Base-by-base conservation (phyloP, 2,329 filamentous ascomycete species). In the Plectosphaerella plurivora region DNA sequence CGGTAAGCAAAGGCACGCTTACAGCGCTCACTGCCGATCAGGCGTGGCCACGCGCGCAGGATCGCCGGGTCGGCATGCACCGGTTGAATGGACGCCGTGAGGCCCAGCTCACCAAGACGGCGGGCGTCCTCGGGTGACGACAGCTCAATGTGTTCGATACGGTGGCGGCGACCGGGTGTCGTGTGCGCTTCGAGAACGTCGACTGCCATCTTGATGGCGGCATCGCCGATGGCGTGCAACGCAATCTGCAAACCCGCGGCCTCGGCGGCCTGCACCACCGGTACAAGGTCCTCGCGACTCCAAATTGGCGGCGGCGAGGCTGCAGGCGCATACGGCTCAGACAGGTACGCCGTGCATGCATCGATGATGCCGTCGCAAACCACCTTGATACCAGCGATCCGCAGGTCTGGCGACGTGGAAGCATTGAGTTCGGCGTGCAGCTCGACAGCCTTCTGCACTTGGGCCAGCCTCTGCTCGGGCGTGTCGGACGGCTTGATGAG, bases 351-450 rank as follows among this genome's bases (percentile, higher is more conserved):
- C 2, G 84, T 87, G 64, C 83, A 87, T 0, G 79, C 80, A 56
- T 87, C 84, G 37, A 87, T 73, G 36, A 84, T 81, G 11, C 84
- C 84, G 54, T 87, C 84, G 59, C 79, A 81, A 39, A 87, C 84
- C 20, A 87, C 65, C 61, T 87, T 87, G 64, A 87, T 76, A 5
- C 84, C 84, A 0, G 82, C 77, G 9, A 87, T 64, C 16, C 78
- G 77, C 51, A 73, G 60, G 50, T 75, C 65, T 1, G 71, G 71
- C 3, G 28, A 33, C 28, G 28, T 33, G 28, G 28, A 33, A 12
- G 51, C 58, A 56, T 66, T 71, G 56, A 66, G 70, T 50, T 63
- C 51, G 7, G 51, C 53, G 22, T 61, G 63, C 18, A 75, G 54
- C 53, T 70, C 65, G 46, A 71, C 66, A 1, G 71, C 72, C 11